Conservation (phyloP, 73 alveolate species). For the Durusdinium trenchii region DNA sequence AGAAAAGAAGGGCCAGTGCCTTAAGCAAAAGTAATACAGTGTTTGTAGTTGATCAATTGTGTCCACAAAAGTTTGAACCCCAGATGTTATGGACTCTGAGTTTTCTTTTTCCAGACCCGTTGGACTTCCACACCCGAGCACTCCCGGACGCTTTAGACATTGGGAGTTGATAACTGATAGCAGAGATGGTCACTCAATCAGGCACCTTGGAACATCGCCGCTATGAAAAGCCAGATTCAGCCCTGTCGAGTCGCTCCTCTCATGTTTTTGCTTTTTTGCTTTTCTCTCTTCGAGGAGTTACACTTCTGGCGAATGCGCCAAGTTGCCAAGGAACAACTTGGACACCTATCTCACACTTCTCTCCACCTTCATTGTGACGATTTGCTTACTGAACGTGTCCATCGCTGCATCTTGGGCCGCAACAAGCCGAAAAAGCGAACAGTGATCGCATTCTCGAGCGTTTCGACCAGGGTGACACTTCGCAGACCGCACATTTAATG, state of each 20-base stretch:
- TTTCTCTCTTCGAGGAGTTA: neutral
- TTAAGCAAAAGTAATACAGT: too few species aligned
- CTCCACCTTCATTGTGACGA: conserved; percentile 83
- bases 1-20: too few species aligned
- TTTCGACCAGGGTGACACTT: too few species aligned
- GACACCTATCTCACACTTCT: conserved; percentile 76
- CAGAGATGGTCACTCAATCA: too few species aligned
- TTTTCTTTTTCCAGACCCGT: too few species aligned
- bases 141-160: too few species aligned
- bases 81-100: too few species aligned
- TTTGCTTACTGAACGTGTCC: conserved; percentile 80
- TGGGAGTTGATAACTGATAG: too few species aligned
- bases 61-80: too few species aligned
- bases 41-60: too few species aligned
- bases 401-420: conserved; percentile 12
- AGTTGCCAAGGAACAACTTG: conserved; percentile 53
- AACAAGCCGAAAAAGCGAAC: neutral
- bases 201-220: neutral
- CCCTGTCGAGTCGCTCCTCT: neutral
- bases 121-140: too few species aligned
- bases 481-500: too few species aligned
- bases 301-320: neutral
- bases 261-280: neutral
- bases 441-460: neutral
- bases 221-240: neutral